Base-by-base conservation (phyloP, 2,329 filamentous ascomycete species). In the Diaporthe sp. region DNA sequence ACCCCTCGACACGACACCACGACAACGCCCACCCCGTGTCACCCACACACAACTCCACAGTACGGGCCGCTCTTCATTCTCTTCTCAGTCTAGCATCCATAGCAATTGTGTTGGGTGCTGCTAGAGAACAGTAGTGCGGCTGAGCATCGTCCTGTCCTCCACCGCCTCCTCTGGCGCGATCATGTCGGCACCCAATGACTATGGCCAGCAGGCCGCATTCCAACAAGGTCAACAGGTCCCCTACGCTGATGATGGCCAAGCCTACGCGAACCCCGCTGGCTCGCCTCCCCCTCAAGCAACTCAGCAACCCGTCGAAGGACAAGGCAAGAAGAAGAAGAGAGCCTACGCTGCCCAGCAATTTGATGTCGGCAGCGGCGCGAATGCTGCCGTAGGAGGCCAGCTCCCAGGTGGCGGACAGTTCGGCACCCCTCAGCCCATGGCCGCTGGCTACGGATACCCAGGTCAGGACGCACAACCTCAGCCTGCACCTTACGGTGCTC, bases 291-390 rank as follows among this genome's bases (percentile, higher is more conserved):
- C 82, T 5, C 81, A 79, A 52, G 77, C 80, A 15, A 77, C 80
- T 50, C 79, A 80, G 58, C 78, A 79, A 47, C 79, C 80, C 73
- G 81, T 77, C 57, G 80, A 84, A 40, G 87, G 87, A 57, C 86
- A 87, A 61, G 88, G 86, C 77, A 92, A 90, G 84, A 95, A 95
- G 87, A 98, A 98, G 91, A 98, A 97, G 90, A 91, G 95, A 87
- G 93, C 94, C 74, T 98, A 98, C 87, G 97, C 97, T 72, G 95
- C 95, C 74, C 94, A 97, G 84, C 96, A 96, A 60, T 99, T 97
- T 84, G 96, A 97, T 75, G 97, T 98, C 80, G 95, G 94, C 68
- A 90, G 91, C 68, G 97, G 96, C 80, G 94, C 94, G 81, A 98
- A 98, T 89, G 92, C 93, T 72, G 85, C 83, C 73, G 83, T 82